Conservation (phyloP, 352 stramenopile species). For the Globisporangium mamillatum region DNA sequence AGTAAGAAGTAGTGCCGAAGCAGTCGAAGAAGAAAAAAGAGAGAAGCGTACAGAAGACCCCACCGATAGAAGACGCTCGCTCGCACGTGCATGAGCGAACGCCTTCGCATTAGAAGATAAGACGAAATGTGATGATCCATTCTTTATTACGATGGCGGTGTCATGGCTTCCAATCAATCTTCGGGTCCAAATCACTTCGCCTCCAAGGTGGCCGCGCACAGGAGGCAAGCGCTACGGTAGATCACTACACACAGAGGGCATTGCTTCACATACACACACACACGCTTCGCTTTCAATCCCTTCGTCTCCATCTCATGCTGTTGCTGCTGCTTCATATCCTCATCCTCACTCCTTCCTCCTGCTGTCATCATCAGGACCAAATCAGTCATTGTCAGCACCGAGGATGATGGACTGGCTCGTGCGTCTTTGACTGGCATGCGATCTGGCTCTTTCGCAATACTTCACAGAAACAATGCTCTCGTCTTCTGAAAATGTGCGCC, state of each 20-base stretch:
- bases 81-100: neutral
- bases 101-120: neutral
- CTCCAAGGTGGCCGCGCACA: no score
- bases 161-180: neutral
- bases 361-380: neutral
- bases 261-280: neutral
- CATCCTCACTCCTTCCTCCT: neutral
- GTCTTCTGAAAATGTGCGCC: no score
- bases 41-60: slow-evolving; percentile 4
- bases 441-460: neutral
- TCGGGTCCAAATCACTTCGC: neutral
- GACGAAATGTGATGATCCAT: neutral
- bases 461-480: neutral
- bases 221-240: no score
- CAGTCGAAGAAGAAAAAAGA: neutral
- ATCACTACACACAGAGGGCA: no score
- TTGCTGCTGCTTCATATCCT: neutral
- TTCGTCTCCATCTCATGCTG: neutral
- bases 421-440: neutral
- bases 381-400: neutral
- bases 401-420: neutral
- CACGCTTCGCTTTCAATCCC: neutral
- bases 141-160: neutral
- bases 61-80: neutral
- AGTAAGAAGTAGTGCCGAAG: slow-evolving; percentile 7